A percentile compares a stretch with the other conserved stretches of the same genome.
These are phyloP conservation scores for Botrytis byssoidea DNA, from an alignment of 2,329 filamentous ascomycete genomes.

Conservation along the genomic window DNA sequence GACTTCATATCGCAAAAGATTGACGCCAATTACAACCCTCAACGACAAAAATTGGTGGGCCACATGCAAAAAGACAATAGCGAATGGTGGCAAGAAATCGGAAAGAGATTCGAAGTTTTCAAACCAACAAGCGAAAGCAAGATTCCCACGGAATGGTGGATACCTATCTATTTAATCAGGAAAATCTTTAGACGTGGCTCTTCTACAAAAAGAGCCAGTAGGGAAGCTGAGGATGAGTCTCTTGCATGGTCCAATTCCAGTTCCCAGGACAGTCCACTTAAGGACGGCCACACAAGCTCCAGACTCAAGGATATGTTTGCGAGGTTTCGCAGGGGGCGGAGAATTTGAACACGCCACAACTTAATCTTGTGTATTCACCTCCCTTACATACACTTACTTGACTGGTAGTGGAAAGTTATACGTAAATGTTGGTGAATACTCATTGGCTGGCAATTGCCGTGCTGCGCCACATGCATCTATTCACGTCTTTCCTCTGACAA, in stretches of 20 bases:
- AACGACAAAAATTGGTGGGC: background rate
- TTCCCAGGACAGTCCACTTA: background rate
- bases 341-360: background rate
- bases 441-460: background rate
- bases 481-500: background rate
- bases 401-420: background rate
- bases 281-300: background rate
- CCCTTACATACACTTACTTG: background rate
- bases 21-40: background rate
- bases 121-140: background rate
- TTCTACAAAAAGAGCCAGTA: background rate
- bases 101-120: background rate
- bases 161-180: background rate
- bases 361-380: background rate
- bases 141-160: background rate
- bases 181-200: background rate
- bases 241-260: background rate
- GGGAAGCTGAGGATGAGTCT: background rate
- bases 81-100: background rate
- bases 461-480: background rate
- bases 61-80: background rate
- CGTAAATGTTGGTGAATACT: background rate
- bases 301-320: background rate
- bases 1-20: background rate
- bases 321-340: background rate